Evolutionary conservation across 805 yeast genomes (phyloP).

Genomic region (Ogataea methylovora): DNA sequence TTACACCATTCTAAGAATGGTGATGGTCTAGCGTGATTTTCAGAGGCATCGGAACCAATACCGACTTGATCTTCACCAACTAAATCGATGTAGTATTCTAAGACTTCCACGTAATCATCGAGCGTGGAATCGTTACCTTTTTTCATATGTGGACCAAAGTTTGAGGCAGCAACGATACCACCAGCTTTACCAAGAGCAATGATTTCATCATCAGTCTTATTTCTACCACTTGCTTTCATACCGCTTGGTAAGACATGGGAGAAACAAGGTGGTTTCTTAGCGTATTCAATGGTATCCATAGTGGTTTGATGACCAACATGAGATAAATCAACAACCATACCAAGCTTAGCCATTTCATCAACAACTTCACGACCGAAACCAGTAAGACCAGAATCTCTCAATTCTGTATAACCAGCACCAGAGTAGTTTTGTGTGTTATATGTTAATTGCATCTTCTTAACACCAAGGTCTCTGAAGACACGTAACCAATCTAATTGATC

Average conservation of each 20-base stretch:
- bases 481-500: constrained; percentile 12
- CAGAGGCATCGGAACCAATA: constrained; percentile 38
- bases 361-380: constrained; percentile 32
- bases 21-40: constrained; percentile 15
- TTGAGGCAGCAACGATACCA: constrained; percentile 14
- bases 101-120: constrained; percentile 38
- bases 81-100: constrained; percentile 30
- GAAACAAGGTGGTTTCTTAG: constrained; percentile 24
- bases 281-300: constrained; percentile 26
- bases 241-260: constrained; percentile 12
- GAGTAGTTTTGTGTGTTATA: constrained; percentile 15
- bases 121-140: constrained; percentile 25
- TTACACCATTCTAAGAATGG: constrained; percentile 15
- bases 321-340: constrained; percentile 41
- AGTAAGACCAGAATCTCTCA: constrained; percentile 29
- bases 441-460: constrained; percentile 12
- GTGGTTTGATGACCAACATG: constrained; percentile 42
- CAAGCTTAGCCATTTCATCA: constrained; percentile 40
- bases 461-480: constrained; percentile 11
- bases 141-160: constrained; percentile 14
- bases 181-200: constrained; percentile 12
- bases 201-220: constrained; percentile 14
- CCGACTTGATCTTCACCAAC: constrained; percentile 45
- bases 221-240: constrained; percentile 11
- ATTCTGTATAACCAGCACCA: constrained; percentile 15